Conservation (phyloP, 768 basidiomycete genomes). For the Zangia roseola region DNA sequence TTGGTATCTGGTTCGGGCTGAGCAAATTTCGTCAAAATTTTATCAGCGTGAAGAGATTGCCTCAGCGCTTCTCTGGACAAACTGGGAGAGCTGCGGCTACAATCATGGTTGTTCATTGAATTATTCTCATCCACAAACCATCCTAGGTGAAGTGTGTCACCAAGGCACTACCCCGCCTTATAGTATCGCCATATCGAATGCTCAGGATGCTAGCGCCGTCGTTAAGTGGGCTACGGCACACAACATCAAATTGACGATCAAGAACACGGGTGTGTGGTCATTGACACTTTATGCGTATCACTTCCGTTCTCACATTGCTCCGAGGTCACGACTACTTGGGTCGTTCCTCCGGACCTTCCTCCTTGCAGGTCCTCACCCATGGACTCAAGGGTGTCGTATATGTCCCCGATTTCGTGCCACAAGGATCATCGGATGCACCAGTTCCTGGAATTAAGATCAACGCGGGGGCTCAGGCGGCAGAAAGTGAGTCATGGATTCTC, state of each 20-base stretch:
- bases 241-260: conserved; percentile 16
- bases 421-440: conserved; percentile 12
- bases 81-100: conserved; percentile 20
- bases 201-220: conserved; percentile 16
- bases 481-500: conserved; percentile 1
- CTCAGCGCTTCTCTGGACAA: conserved; percentile 20
- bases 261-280: conserved; percentile 16
- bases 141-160: conserved; percentile 5
- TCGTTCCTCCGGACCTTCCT: conserved; percentile 16
- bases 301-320: neutral
- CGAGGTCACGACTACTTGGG: conserved; percentile 16
- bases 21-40: no score
- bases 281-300: neutral
- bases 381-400: conserved; percentile 8
- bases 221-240: conserved; percentile 17
- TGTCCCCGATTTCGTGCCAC: conserved; percentile 13
- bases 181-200: conserved; percentile 11
- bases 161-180: conserved; percentile 20
- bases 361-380: conserved; percentile 19
- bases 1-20: no score
- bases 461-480: conserved; percentile 12
- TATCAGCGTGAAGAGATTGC: conserved; percentile 13
- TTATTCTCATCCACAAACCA: conserved; percentile 16
- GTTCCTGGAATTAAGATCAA: conserved; percentile 13
- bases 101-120: conserved; percentile 15